Conservation (phyloP, 116 monocot species). For the Cymodocea nodosa region DNA sequence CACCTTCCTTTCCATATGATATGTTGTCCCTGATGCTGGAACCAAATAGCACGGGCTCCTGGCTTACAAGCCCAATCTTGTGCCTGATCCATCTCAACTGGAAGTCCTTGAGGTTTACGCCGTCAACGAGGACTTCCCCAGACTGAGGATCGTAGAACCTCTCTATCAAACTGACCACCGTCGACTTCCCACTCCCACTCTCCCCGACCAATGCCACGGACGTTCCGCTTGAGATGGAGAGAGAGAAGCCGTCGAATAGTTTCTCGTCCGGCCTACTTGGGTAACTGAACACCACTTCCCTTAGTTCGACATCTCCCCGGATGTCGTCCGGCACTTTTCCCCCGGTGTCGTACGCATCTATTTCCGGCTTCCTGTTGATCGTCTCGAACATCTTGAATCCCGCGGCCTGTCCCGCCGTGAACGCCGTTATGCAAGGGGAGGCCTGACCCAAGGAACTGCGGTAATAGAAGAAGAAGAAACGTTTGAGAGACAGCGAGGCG, state of each 20-base stretch:
- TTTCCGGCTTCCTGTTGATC: slow-evolving; percentile 55
- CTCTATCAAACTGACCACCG: slow-evolving; percentile 50
- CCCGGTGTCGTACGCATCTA: slow-evolving; percentile 40
- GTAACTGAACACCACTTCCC: slow-evolving; percentile 55
- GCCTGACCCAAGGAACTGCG: slow-evolving; percentile 51
- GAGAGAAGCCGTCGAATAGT: slow-evolving; percentile 48
- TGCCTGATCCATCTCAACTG: slow-evolving; percentile 59
- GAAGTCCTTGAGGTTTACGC: slow-evolving; percentile 46
- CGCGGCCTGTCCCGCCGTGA: slow-evolving; percentile 62
- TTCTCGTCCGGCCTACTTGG: slow-evolving; percentile 45
- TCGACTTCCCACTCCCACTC: slow-evolving; percentile 82
- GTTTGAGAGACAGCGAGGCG: no score
- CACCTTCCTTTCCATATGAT: slow-evolving; percentile 56
- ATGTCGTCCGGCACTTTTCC: slow-evolving; percentile 32
- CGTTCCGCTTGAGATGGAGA: slow-evolving; percentile 29
- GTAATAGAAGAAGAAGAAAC: slow-evolving; percentile 2
- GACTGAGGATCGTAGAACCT: slow-evolving; percentile 71
- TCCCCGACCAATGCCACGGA: slow-evolving; percentile 61
- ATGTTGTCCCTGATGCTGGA: slow-evolving; percentile 62
- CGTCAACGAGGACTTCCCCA: slow-evolving; percentile 69
- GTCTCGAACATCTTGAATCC: slow-evolving; percentile 73
- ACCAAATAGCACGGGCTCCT: slow-evolving; percentile 62
- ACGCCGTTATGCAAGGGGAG: slow-evolving; percentile 43
- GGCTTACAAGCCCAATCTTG: slow-evolving; percentile 73
- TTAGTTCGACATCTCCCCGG: slow-evolving; percentile 49